Conservation (phyloP, 2,329 filamentous ascomycete genomes). For the Penicillium verrucosum region DNA sequence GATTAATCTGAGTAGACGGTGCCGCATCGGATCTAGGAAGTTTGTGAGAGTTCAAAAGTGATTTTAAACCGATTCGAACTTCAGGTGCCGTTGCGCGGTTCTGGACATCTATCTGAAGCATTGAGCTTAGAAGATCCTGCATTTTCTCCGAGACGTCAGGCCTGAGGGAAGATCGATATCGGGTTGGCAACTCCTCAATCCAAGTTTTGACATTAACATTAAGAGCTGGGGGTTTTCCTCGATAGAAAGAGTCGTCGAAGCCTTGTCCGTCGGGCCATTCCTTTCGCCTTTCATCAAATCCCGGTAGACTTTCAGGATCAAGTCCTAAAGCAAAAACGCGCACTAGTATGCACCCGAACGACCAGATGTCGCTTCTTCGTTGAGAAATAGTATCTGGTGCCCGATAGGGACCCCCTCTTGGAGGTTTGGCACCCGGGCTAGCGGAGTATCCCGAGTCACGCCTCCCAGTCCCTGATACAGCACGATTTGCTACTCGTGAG, state of each 20-base stretch:
- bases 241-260: not conserved
- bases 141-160: not conserved
- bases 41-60: not conserved
- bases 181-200: not conserved
- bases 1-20: not conserved
- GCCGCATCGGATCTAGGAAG: not conserved
- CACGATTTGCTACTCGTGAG: constrained; percentile 3
- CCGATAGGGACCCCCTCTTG: constrained; percentile 1
- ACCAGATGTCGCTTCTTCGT: constrained; percentile 22
- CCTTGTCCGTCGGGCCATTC: not conserved
- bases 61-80: not conserved
- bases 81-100: not conserved
- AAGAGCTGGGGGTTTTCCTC: not conserved
- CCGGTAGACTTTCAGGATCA: not conserved
- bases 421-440: too few species aligned
- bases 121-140: not conserved
- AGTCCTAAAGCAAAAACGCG: constrained; percentile 16
- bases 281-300: not conserved
- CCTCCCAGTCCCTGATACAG: not conserved
- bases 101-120: not conserved
- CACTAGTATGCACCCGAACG: constrained; percentile 21
- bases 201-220: not conserved
- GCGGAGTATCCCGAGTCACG: not conserved
- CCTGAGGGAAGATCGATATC: not conserved
- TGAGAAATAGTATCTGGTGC: constrained; percentile 8